Evolutionary conservation across 2,329 filamentous ascomycete genomes (phyloP), one percentile per base, ranked within the genome.

Genomic region (Pestalotiopsis sp.): DNA sequence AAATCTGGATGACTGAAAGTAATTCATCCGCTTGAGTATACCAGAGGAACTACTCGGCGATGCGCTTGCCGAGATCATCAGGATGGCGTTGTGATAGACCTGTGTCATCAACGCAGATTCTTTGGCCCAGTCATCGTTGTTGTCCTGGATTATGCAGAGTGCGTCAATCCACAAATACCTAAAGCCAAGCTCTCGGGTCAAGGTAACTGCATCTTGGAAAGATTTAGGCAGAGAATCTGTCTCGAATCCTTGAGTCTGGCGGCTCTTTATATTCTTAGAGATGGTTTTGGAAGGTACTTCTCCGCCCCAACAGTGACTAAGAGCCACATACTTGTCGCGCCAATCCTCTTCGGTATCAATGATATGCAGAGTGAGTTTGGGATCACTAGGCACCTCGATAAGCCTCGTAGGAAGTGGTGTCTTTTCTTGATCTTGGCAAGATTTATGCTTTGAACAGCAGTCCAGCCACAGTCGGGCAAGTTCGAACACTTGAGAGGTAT

Each of bases 141-240:
- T 64, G 14, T 67, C 63, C 23, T 69, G 70, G 52, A 69, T 65
- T 12, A 71, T 69, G 62, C 69, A 71, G 39, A 71, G 65, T 4
- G 69, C 67, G 23, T 71, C 69, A n/a, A 71, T 69, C 70, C 68
- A 71, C 17, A 71, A 38, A 25, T 71, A 71, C 4, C 23, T 23
- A 6, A 67, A 41, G 1, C 38, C 59, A n/a, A 71, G 61, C 6
- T 36, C 39, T 4, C 68, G 66, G 2, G 68, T 67, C 11, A 70
- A 58, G 4, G 2, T 25, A 3, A 69, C 36, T 17, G 68, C 68
- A 13, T 52, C 45, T 4, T n/a, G 5, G 17, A 52, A 52, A n/a
- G 45, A 52, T 9, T 9, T 3, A 9, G 45, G 45, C 4, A 52
- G n/a, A 52, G 45, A 9, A 4, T n/a, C 45, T 3, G 6, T 20